Percentiles rank a stretch among this genome's conserved stretches.
phyloP scores from a whole-genome alignment of 1,284 basidiomycete genomes.

The Malassezia brasiliensis region DNA sequence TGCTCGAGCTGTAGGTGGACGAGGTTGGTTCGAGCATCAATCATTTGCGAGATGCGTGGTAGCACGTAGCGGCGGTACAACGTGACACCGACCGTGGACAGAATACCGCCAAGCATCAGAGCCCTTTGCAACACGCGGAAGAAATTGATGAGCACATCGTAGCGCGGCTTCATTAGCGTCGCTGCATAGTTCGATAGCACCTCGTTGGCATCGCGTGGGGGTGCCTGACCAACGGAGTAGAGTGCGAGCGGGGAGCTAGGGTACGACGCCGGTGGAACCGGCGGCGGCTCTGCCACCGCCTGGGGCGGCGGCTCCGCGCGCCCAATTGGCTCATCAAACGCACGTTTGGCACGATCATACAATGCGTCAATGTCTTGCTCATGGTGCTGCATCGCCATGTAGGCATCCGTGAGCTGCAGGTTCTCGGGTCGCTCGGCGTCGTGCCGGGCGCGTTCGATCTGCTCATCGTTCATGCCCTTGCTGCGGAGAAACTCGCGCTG shows the following conservation, averaged over 20 bases:
- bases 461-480: slow-evolving; percentile 36
- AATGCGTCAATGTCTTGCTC: neutral
- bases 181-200: slow-evolving; percentile 8
- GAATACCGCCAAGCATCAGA: slow-evolving; percentile 37
- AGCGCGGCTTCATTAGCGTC: slow-evolving; percentile 19
- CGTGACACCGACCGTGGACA: slow-evolving; percentile 28
- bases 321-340: slow-evolving; percentile 33
- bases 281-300: slow-evolving; percentile 1
- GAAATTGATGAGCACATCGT: slow-evolving; percentile 38
- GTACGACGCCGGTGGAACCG: slow-evolving; percentile 27
- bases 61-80: slow-evolving; percentile 33
- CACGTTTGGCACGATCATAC: slow-evolving; percentile 24
- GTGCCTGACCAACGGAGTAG: slow-evolving; percentile 22
- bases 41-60: slow-evolving; percentile 30
- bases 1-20: slow-evolving; percentile 29
- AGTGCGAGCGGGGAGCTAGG: slow-evolving; percentile 38
- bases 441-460: slow-evolving; percentile 29
- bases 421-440: slow-evolving; percentile 30
- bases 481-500: slow-evolving; percentile 32
- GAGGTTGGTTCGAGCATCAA: slow-evolving; percentile 29
- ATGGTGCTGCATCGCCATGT: neutral
- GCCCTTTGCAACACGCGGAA: slow-evolving; percentile 34
- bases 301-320: neutral
- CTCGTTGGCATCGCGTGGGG: slow-evolving; percentile 16
- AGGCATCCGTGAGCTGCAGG: slow-evolving; percentile 3